Evolutionary conservation across 106 monocot genomes (phyloP), one percentile per base, ranked within the genome.

Genomic region (Triglochin maritima): DNA sequence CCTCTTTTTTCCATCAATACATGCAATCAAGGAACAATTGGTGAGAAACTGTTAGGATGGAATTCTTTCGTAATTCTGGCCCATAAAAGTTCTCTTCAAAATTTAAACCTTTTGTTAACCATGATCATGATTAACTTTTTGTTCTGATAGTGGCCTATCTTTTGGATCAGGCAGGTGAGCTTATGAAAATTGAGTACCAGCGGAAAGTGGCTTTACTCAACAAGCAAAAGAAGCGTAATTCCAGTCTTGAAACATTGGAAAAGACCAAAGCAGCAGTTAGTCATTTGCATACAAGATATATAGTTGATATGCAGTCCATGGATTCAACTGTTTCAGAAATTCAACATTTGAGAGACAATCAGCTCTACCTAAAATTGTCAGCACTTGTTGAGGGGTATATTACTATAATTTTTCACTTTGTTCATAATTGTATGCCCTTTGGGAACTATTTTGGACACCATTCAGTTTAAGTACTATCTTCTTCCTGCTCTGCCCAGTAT

Each of bases 251-350:
- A 73, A 56, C 79, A 41, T 49, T 87, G 43, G 87, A 81, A 65
- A 90, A 75, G 62, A 78, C 83, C n/a, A 90, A 85, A 71, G 85
- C 90, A 65, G 82, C 85, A 11, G 90, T 95, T 4, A 87, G 87
- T 62, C 90, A 95, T 76, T 75, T 94, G 71, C 90, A 90, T 73
- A 95, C 94, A 41, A 77, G 87, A 69, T 90, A 85, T 67, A 80
- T 90, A 50, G 94, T 95, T 48, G 94, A 95, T 53, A 87, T 90
- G 85, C 90, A 90, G 50, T 90, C 94, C 4, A 83, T 95, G 89
- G 87, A 95, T 83, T 85, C 90, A 47, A 95, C 94, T 0, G 81
- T 95, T 44, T 81, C 83, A 56, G 90, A 95, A 76, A 90, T 95
- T 59, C 82, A 87, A 49, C 85, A 68, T 50, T 76, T 95, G 44